Evolutionary conservation across 2,329 filamentous ascomycete species (phyloP).

Genomic region (Paecilomyces fulvus): DNA sequence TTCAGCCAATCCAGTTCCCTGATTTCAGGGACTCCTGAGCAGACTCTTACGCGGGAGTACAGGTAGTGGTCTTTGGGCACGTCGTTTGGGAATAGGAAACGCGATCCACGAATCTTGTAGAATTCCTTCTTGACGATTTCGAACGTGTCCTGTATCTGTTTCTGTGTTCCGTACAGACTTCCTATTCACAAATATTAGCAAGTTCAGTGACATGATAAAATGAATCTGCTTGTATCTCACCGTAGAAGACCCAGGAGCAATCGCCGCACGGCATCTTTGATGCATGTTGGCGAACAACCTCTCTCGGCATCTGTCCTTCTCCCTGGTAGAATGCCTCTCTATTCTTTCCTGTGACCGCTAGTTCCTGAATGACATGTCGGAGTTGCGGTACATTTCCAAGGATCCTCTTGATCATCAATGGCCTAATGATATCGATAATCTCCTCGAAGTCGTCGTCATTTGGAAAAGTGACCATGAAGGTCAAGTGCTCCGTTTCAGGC

Average conservation of each 20-base stretch:
- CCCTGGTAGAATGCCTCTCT: conserved; percentile 17
- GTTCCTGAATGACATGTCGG: conserved; percentile 20
- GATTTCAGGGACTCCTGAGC: conserved; percentile 16
- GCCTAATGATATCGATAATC: conserved; percentile 31
- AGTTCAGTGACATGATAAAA: not conserved
- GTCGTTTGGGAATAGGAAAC: conserved; percentile 24
- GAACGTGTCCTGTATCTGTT: conserved; percentile 17
- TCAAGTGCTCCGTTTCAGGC: conserved; percentile 29
- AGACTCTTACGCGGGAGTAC: conserved; percentile 18
- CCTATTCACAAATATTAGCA: not conserved
- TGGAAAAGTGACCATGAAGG: conserved; percentile 34
- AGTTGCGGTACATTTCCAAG: conserved; percentile 23
- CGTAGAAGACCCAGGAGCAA: conserved; percentile 24
- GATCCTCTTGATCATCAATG: conserved; percentile 18
- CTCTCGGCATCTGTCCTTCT: conserved; percentile 16
- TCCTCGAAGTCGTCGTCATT: conserved; percentile 27
- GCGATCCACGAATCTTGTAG: conserved; percentile 18
- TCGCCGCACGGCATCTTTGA: conserved; percentile 18
- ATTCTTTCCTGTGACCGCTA: conserved; percentile 21
- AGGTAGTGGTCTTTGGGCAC: conserved; percentile 21
- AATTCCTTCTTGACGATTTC: conserved; percentile 17
- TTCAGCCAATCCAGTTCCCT: conserved; percentile 25
- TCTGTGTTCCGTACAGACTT: conserved; percentile 18
- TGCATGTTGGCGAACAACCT: conserved; percentile 19
- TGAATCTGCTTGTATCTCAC: conserved; percentile 1